Conservation (phyloP, 352 stramenopile genomes). For the Phytophthora brassicae region DNA sequence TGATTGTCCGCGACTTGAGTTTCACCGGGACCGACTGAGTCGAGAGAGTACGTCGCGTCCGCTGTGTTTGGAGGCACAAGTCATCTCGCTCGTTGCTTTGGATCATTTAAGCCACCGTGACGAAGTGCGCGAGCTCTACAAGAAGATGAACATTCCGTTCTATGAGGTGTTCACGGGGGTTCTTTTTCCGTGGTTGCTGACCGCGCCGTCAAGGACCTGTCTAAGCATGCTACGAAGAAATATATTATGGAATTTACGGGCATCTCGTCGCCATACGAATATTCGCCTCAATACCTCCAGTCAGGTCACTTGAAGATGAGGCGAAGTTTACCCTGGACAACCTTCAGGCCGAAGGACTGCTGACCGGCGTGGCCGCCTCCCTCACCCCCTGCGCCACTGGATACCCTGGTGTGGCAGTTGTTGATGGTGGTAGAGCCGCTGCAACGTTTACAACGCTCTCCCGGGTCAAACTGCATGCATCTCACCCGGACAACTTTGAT, state of each 20-base stretch:
- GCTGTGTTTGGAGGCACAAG: slow-evolving; percentile 95
- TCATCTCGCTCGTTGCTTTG: slow-evolving; percentile 97
- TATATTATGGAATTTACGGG: slow-evolving; percentile 99
- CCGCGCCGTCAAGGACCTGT: slow-evolving; percentile 97
- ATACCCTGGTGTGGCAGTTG: slow-evolving; percentile 77
- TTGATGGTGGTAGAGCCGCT: slow-evolving; percentile 86
- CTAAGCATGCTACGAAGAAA: slow-evolving; percentile 92
- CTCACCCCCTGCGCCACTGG: no score
- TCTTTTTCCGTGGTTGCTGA: slow-evolving; percentile 94
- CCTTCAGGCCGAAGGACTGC: slow-evolving; percentile 56
- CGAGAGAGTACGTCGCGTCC: slow-evolving; percentile 97
- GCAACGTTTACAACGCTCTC: slow-evolving; percentile 60
- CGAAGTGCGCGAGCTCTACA: slow-evolving; percentile 90
- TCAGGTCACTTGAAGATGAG: slow-evolving; percentile 91
- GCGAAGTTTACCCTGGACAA: slow-evolving; percentile 64
- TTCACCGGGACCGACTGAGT: slow-evolving; percentile 96
- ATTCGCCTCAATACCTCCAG: slow-evolving; percentile 95
- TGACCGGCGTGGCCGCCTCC: slow-evolving; percentile 58
- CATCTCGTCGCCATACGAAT: slow-evolving; percentile 98
- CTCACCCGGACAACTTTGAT: slow-evolving; percentile 38
- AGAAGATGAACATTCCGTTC: slow-evolving; percentile 95
- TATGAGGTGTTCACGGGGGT: slow-evolving; percentile 99
- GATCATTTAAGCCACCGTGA: slow-evolving; percentile 95
- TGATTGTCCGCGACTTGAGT: slow-evolving; percentile 95
- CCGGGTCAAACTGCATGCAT: slow-evolving; percentile 40